Evolutionary conservation across 2,329 filamentous ascomycete genomes (phyloP), one percentile per base, ranked within the genome.

Genomic region (Thielaviopsis musarum): DNA sequence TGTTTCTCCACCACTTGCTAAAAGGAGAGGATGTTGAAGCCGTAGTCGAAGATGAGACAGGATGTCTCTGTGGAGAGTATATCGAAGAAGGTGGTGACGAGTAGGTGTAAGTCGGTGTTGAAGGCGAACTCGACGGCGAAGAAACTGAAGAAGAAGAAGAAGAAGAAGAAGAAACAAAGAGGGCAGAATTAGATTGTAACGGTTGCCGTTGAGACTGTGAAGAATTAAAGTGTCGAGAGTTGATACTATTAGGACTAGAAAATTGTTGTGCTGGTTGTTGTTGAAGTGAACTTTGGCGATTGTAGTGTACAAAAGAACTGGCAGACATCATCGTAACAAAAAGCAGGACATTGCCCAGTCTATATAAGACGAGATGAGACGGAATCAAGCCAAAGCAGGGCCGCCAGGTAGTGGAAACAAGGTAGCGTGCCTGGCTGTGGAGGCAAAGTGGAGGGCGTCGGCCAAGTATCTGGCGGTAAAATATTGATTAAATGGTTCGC

Each of bases 291-390:
- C 17, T 45, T 38, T 59, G 56, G 24, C 59, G 56, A 17, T 28
- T 52, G 24, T 61, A 63, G 61, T 65, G 64, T 57, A 61, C 57
- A 58, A 64, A 65, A 30, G 64, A 63, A 52, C 59, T 63, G 34
- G 64, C 61, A 52, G 64, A 65, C 61, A 65, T 65, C 64, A 65
- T 65, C 59, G 58, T 61, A 26, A 34, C 53, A 41, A 19, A 41
- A 28, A 49, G 49, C 57, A 21, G 59, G 59, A 58, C 59, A 61
- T 61, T 61, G 52, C 30, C 41, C 56, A 61, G 49, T 54, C 56
- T 61, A 61, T 59, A 59, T 59, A 59, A 59, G 51, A 45, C 57
- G 22, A 54, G 38, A 48, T 12, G 56, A 30, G 24, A 52, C 24
- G 53, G 45, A 58, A 22, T 24, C 48, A 58, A 7, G 48, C 21